Percentiles rank a stretch among this genome's conserved stretches.
Evolutionary conservation across 305 asterid genomes (phyloP).

Genomic region (Euphrasia arctica): DNA sequence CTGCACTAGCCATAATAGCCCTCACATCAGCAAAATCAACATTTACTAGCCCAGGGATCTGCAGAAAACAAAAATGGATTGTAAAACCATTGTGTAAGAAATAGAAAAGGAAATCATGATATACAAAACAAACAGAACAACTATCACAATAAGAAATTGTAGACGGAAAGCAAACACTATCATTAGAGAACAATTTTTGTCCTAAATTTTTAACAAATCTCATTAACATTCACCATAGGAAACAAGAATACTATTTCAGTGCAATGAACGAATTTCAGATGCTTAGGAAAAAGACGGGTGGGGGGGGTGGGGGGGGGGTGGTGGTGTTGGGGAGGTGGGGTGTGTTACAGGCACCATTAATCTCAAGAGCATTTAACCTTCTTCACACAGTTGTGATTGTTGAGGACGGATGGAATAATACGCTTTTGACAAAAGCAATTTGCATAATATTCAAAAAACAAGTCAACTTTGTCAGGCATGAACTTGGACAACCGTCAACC

Average conservation of each 20-base stretch:
- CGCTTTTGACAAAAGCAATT: not conserved
- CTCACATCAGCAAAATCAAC: conserved; percentile 99
- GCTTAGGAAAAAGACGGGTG: not conserved
- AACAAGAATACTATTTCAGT: conserved; percentile 7
- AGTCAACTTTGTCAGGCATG: conserved; percentile 19
- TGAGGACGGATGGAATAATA: not conserved
- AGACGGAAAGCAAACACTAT: conserved; percentile 10
- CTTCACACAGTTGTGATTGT: not conserved
- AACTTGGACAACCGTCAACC: conserved; percentile 22
- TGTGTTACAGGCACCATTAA: not conserved
- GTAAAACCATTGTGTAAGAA: conserved; percentile 20
- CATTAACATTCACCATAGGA: conserved; percentile 5
- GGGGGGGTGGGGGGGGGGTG: no score
- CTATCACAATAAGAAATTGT: not conserved
- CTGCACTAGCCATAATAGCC: conserved; percentile 97
- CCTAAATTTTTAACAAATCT: conserved; percentile 4
- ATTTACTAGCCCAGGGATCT: conserved; percentile 94
- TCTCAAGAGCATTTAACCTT: not conserved
- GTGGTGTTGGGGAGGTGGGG: no score
- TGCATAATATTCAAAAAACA: conserved; percentile 13
- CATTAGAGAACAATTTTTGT: not conserved
- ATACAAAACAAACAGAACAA: conserved; percentile 1
- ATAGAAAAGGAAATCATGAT: not conserved
- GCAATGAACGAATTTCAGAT: conserved; percentile 1
- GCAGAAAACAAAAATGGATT: conserved; percentile 36